Evolutionary conservation across 768 basidiomycete species (phyloP).

Genomic region (Psilocybe tampanensis): DNA sequence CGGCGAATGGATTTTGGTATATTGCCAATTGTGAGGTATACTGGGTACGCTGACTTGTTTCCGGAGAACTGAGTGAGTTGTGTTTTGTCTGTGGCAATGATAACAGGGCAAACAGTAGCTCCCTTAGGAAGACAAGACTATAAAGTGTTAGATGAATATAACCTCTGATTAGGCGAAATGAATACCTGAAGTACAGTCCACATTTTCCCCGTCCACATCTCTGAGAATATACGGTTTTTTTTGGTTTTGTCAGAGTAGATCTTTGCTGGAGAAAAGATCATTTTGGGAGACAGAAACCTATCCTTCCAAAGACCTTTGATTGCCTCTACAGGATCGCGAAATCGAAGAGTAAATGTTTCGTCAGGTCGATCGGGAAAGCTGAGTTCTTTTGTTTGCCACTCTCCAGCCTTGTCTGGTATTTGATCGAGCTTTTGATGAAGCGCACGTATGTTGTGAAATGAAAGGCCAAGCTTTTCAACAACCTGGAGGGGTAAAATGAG

Average conservation of each 20-base stretch:
- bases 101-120: conserved; percentile 35
- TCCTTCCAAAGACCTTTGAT: background rate
- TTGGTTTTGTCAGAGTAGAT: background rate
- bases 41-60: conserved; percentile 40
- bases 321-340: background rate
- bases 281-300: background rate
- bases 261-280: background rate
- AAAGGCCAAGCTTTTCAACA: conserved; percentile 24
- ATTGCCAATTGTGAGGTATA: conserved; percentile 47
- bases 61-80: conserved; percentile 31
- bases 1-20: conserved; percentile 31
- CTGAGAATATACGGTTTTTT: background rate
- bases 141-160: too few species aligned
- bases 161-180: background rate
- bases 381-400: conserved; percentile 23
- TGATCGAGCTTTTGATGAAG: conserved; percentile 28
- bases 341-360: background rate
- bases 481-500: background rate
- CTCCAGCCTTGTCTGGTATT: conserved; percentile 26
- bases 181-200: conserved; percentile 3
- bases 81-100: conserved; percentile 38
- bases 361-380: conserved; percentile 21
- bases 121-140: conserved; percentile 18
- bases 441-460: conserved; percentile 11
- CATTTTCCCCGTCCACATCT: conserved; percentile 9